Conservation (phyloP, 441 rosid genomes). For the Brassica hybrid region DNA sequence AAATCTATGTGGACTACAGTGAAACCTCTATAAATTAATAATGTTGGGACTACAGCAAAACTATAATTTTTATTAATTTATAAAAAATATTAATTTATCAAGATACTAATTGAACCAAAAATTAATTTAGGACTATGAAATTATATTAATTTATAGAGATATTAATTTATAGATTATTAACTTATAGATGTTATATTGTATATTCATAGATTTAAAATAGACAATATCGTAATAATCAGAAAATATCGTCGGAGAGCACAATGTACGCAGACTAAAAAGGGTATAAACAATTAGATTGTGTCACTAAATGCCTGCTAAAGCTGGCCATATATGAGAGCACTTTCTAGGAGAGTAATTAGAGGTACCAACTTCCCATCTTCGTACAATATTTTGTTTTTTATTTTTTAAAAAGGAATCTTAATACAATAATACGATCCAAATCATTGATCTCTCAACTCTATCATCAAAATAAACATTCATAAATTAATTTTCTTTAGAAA, state of each 20-base stretch:
- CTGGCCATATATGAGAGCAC: constrained; percentile 40
- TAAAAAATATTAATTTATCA: no score
- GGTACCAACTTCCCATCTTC: constrained; percentile 35
- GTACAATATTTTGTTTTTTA: neutral
- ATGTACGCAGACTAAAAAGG: neutral
- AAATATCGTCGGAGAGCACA: neutral
- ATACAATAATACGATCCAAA: constrained; percentile 30
- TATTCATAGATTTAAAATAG: no score
- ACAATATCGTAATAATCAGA: no score
- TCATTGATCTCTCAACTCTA: constrained; percentile 34
- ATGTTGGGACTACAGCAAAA: no score
- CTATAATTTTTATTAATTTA: no score
- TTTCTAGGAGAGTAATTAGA: constrained; percentile 31
- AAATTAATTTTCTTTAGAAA: neutral
- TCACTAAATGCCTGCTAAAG: constrained; percentile 32
- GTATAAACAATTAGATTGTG: constrained; percentile 21
- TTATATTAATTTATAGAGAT: no score
- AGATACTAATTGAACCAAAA: no score
- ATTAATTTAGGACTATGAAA: no score
- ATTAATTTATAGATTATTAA: no score
- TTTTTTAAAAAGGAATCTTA: neutral
- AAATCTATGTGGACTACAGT: no score
- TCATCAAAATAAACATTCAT: constrained; percentile 23
- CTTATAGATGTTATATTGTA: no score
- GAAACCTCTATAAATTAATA: no score